phyloP scores from a whole-genome alignment of 2,329 filamentous ascomycete genomes.

The Teratosphaeria viscida region DNA sequence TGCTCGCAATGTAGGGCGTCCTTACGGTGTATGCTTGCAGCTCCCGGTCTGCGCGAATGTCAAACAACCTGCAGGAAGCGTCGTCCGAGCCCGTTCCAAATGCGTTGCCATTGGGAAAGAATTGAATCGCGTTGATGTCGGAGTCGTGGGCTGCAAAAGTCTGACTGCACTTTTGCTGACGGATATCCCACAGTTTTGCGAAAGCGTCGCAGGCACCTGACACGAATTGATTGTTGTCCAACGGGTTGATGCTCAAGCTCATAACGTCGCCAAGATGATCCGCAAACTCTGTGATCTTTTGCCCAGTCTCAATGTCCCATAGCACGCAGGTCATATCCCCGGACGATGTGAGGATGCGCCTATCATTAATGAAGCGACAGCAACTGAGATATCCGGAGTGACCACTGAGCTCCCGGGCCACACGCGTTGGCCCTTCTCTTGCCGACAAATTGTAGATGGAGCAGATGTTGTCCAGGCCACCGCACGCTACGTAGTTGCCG shows the following conservation, averaged over 20 bases:
- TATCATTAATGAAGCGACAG: slow-evolving; percentile 98
- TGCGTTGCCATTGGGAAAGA: slow-evolving; percentile 97
- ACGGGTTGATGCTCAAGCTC: slow-evolving; percentile 99
- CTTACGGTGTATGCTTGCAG: slow-evolving; percentile 57
- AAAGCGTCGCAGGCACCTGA: slow-evolving; percentile 99
- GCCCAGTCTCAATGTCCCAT: slow-evolving; percentile 97
- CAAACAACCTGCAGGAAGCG: slow-evolving; percentile 91
- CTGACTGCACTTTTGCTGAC: slow-evolving; percentile 94
- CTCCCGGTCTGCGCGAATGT: slow-evolving; percentile 87
- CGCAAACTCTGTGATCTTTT: slow-evolving; percentile 94
- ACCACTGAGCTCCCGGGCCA: slow-evolving; percentile 88
- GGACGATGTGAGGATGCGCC: slow-evolving; percentile 92
- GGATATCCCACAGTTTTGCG: slow-evolving; percentile 97
- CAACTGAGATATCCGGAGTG: slow-evolving; percentile 96
- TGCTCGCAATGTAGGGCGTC: background rate
- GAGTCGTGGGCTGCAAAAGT: slow-evolving; percentile 98
- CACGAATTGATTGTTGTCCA: slow-evolving; percentile 98
- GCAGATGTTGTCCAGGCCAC: slow-evolving; percentile 98
- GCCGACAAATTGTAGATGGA: slow-evolving; percentile 99
- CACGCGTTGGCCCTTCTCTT: slow-evolving; percentile 90
- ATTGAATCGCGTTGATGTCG: slow-evolving; percentile 98
- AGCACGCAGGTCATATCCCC: slow-evolving; percentile 99
- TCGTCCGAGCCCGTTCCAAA: slow-evolving; percentile 98
- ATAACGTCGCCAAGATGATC: slow-evolving; percentile 98
- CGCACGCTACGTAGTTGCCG: slow-evolving; percentile 96